Percentiles rank a stretch among this genome's conserved stretches.
These are phyloP conservation scores for Fusarium sp. DNA, from an alignment of 2,329 filamentous ascomycete genomes.

Conservation along the genomic window DNA sequence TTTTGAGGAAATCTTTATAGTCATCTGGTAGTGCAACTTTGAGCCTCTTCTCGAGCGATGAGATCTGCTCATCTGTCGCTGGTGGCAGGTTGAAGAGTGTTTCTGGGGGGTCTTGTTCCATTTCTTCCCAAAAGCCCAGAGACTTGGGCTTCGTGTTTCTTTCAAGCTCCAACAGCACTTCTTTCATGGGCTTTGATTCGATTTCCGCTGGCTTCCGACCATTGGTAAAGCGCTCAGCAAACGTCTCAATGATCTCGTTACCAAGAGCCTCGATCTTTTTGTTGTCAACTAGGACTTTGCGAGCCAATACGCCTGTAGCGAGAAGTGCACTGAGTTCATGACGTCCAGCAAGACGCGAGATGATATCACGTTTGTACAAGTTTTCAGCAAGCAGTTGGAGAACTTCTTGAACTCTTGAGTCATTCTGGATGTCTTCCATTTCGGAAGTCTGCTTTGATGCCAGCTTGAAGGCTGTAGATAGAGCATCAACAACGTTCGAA, in stretches of 20 bases:
- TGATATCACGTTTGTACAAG: not conserved
- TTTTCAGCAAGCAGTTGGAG: conserved; percentile 11
- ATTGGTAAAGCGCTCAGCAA: conserved; percentile 17
- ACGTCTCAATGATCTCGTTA: conserved; percentile 15
- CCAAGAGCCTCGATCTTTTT: conserved; percentile 13
- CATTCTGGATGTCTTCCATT: conserved; percentile 9
- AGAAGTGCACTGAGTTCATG: conserved; percentile 29
- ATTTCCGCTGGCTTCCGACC: conserved; percentile 12
- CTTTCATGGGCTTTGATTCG: conserved; percentile 18
- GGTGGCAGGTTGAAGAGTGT: conserved; percentile 32
- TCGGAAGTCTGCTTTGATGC: conserved; percentile 12
- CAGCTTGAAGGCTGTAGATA: conserved; percentile 15
- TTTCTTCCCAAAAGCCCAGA: not conserved
- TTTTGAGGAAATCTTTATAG: conserved; percentile 38
- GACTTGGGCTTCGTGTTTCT: conserved; percentile 26
- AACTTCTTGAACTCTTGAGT: conserved; percentile 21
- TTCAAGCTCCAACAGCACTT: conserved; percentile 24
- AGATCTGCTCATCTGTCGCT: conserved; percentile 35
- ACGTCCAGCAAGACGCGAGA: conserved; percentile 4
- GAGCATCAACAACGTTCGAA: conserved; percentile 2
- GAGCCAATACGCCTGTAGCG: conserved; percentile 23
- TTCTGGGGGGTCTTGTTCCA: conserved; percentile 4
- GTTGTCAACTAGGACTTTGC: conserved; percentile 21
- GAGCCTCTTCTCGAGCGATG: conserved; percentile 22
- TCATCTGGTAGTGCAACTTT: conserved; percentile 16